Percentiles rank a stretch among this genome's conserved stretches.
These are phyloP conservation scores for Neonectria sp. DNA, from an alignment of 2,329 filamentous ascomycete genomes.

Conservation along the genomic window DNA sequence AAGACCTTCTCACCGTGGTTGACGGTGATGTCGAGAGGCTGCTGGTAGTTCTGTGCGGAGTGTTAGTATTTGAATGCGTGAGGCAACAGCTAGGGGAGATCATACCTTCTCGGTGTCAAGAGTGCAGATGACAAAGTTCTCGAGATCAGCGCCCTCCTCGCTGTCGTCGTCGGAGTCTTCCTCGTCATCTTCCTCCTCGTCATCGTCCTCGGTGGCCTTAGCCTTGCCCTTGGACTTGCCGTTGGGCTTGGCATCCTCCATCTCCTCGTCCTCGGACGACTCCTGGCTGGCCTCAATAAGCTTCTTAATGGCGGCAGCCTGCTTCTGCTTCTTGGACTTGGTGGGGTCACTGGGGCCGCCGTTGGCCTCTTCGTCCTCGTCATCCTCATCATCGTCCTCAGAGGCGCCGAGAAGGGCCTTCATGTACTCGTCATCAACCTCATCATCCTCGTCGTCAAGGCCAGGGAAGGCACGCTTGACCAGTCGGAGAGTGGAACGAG, in stretches of 20 bases:
- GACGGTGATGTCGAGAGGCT: conserved; percentile 93
- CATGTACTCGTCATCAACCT: conserved; percentile 78
- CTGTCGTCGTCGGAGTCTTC: conserved; percentile 76
- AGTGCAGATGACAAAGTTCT: conserved; percentile 96
- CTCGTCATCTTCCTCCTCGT: conserved; percentile 71
- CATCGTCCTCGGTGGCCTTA: conserved; percentile 73
- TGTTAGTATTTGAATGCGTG: conserved; percentile 44
- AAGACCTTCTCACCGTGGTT: conserved; percentile 90
- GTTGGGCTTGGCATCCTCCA: conserved; percentile 78
- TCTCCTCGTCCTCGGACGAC: conserved; percentile 77
- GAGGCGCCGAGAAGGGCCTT: conserved; percentile 65
- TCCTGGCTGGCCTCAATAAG: conserved; percentile 78
- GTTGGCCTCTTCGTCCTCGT: conserved; percentile 76
- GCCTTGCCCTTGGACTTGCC: conserved; percentile 75
- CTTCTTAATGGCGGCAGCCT: conserved; percentile 83
- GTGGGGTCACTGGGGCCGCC: conserved; percentile 92
- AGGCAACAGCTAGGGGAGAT: neutral
- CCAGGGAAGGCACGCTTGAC: conserved; percentile 79
- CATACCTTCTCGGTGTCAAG: conserved; percentile 92
- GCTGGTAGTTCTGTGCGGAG: conserved; percentile 85
- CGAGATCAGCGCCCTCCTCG: conserved; percentile 76
- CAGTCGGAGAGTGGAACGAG: conserved; percentile 91
- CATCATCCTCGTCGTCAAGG: conserved; percentile 73
- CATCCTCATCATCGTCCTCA: conserved; percentile 67
- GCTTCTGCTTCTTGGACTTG: conserved; percentile 90